Percentiles rank a stretch among this genome's conserved stretches.
phyloP scores from a whole-genome alignment of 495 filamentous ascomycete species.

The Sporormia fimetaria region DNA sequence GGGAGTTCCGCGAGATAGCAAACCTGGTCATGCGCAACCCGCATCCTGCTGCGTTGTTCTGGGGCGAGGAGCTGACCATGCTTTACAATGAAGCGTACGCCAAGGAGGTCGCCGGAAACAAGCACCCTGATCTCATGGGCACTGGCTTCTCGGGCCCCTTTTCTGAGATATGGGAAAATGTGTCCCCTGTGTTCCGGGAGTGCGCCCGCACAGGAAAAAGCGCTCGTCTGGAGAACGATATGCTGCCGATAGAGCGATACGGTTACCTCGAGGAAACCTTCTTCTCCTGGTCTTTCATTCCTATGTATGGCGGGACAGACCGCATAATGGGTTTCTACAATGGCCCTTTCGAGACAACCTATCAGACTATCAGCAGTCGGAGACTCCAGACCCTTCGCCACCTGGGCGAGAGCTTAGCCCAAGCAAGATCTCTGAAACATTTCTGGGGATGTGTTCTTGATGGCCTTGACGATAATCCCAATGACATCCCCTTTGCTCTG shows the following conservation, averaged over 20 bases:
- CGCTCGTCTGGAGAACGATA: conserved; percentile 9
- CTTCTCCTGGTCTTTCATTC: conserved; percentile 21
- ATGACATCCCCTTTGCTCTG: conserved; percentile 19
- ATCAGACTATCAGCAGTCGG: conserved; percentile 12
- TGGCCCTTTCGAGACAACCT: conserved; percentile 17
- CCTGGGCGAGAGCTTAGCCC: conserved; percentile 11
- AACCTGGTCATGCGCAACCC: conserved; percentile 19
- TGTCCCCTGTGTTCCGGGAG: conserved; percentile 14
- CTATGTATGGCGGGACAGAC: conserved; percentile 14
- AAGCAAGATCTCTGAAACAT: conserved; percentile 13
- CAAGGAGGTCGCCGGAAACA: conserved; percentile 16
- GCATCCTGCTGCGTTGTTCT: conserved; percentile 14
- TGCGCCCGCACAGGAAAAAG: conserved; percentile 23
- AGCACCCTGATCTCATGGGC: conserved; percentile 17
- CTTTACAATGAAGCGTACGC: conserved; percentile 21
- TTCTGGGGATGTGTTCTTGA: conserved; percentile 19
- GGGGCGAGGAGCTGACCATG: conserved; percentile 21
- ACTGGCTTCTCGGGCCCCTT: conserved; percentile 14
- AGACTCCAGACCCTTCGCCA: conserved; percentile 15
- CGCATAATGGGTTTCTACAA: conserved; percentile 20
- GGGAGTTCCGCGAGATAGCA: conserved; percentile 12
- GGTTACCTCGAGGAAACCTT: conserved; percentile 23
- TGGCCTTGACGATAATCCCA: conserved; percentile 15
- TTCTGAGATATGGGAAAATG: conserved; percentile 11
- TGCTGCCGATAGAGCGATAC: conserved; percentile 19